Evolutionary conservation across 495 filamentous ascomycete species (phyloP).

Genomic region (Neurospora pannonica): DNA sequence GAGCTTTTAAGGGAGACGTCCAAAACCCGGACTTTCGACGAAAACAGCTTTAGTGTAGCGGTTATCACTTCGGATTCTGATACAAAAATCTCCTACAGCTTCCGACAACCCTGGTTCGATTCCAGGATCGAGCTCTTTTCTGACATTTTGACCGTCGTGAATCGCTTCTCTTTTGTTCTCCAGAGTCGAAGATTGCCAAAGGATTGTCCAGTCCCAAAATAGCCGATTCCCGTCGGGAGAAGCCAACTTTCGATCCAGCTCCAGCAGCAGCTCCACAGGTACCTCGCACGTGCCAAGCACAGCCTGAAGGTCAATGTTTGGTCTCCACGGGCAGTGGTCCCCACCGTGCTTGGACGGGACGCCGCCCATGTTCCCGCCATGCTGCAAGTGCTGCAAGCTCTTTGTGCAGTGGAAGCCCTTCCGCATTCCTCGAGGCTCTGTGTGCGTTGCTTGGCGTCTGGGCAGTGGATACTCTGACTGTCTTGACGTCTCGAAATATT

Average conservation of each 20-base stretch:
- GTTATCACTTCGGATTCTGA: slow-evolving; percentile 1
- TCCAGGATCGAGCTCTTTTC: not conserved
- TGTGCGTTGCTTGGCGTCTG: not conserved
- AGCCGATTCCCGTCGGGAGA: not conserved
- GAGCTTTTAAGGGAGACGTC: not conserved
- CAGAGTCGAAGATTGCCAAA: not conserved
- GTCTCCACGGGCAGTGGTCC: not conserved
- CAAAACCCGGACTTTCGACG: not conserved
- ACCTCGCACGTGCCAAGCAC: not conserved
- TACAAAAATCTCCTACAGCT: not conserved
- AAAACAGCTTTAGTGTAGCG: not conserved
- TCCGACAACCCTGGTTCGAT: not conserved
- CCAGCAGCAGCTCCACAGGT: not conserved
- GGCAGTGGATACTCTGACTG: not conserved
- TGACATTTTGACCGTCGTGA: not conserved
- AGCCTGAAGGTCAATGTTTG: not conserved
- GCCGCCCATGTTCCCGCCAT: not conserved
- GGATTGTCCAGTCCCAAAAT: not conserved
- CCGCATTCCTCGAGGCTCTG: not conserved
- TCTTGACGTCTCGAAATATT: not conserved
- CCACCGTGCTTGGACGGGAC: not conserved
- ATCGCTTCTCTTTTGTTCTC: not conserved
- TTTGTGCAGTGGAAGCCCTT: not conserved
- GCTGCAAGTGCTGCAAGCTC: not conserved
- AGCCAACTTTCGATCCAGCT: not conserved